A percentile compares a stretch with the other conserved stretches of the same genome.
These are phyloP conservation scores for Pichia sp. DNA, from an alignment of 1,139 yeast species.

Conservation along the genomic window DNA sequence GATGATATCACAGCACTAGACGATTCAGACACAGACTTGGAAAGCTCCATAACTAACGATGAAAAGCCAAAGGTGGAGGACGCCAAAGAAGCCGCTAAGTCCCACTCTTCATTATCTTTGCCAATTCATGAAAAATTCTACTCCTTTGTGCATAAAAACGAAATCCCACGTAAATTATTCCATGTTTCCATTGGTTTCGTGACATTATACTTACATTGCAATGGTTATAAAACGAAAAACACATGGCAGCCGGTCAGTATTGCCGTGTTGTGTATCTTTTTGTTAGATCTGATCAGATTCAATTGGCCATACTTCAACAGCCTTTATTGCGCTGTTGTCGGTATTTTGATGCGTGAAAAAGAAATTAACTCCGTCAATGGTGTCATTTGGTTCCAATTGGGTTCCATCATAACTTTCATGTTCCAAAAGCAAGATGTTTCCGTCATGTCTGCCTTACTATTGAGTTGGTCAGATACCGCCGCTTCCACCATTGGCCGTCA, in stretches of 20 bases:
- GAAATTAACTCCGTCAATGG: conserved; percentile 79
- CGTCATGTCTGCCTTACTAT: conserved; percentile 68
- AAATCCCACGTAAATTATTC: conserved; percentile 80
- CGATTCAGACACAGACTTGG: conserved; percentile 8
- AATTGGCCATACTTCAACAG: conserved; percentile 58
- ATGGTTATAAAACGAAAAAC: conserved; percentile 53
- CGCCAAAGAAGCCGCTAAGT: too few relatives aligned
- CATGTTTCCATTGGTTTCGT: conserved; percentile 88
- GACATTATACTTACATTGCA: conserved; percentile 69
- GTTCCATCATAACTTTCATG: conserved; percentile 67
- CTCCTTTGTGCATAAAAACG: conserved; percentile 55
- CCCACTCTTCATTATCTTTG: background rate
- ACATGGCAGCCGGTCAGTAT: conserved; percentile 59
- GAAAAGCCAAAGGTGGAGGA: background rate
- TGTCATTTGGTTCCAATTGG: conserved; percentile 79
- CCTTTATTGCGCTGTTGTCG: conserved; percentile 61
- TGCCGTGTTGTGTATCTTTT: conserved; percentile 53
- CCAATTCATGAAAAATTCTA: conserved; percentile 27
- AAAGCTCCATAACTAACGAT: conserved; percentile 1
- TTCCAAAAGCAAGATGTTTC: conserved; percentile 79
- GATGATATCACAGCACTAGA: background rate
- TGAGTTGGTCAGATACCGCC: conserved; percentile 98
- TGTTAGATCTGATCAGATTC: conserved; percentile 72
- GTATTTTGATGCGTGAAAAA: conserved; percentile 79
- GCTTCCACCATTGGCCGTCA: conserved; percentile 91